Evolutionary conservation across 2,329 filamentous ascomycete species (phyloP), one percentile per base, ranked within the genome.

Genomic region (Tolypocladium paradoxum): DNA sequence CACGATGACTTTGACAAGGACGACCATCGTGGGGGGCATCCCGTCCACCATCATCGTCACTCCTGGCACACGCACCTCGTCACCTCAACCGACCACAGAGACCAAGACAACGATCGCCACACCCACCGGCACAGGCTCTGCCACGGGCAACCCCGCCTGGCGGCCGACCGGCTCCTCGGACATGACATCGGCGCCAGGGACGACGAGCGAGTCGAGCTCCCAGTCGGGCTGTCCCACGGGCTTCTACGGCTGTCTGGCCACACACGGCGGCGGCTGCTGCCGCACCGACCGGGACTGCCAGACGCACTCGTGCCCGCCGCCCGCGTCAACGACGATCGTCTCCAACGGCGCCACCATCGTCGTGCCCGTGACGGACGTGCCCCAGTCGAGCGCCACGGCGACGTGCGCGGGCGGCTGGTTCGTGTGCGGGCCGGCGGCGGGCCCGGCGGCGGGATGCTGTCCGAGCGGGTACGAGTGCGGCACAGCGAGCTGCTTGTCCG

Each of bases 191-290:
- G 60, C 66, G 50, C 71, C 72, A 1, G 61, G 65, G 9, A 69
- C 68, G 18, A 70, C 70, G 20, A 64, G 46, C 56, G 67, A 73
- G 14, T 65, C 73, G 1, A 31, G 24, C 37, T 69, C 68, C 12
- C 69, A 71, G 53, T 63, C 63, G 6, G 69, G 69, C 61, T 97
- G 92, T 61, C 92, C 92, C 0, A 91, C 85, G 0, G 91, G 91
- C 2, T 97, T 91, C 74, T 97, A 97, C 68, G 85, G 89, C 50
- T 97, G 92, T 69, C 81, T 85, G 2, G 92, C 92, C 2, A 83
- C 84, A 55, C 89, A 91, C 55, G 90, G 88, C 16, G 90, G 90
- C 22, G 80, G 80, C 2, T 97, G 92, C 73, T 97, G 92, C 71
- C 87, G 87, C 54, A 90, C 89, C 0, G 91, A 90, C 2, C 82